phyloP scores from a whole-genome alignment of 208 protist species.

The Trypanosoma theileri region DNA sequence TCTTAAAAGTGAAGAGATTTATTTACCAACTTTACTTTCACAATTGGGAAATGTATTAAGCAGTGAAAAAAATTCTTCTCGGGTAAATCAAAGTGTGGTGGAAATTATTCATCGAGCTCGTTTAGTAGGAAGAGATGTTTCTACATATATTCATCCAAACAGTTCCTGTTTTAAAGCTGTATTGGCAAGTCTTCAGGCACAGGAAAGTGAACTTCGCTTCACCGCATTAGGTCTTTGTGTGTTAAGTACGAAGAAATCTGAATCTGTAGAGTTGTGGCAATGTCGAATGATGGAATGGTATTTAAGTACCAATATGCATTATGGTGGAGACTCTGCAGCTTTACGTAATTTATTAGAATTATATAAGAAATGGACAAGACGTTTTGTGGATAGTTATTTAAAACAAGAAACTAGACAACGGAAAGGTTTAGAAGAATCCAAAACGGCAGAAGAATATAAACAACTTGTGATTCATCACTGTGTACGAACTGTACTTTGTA shows the following conservation, averaged over 20 bases:
- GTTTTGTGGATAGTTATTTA: slow-evolving; percentile 47
- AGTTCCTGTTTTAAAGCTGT: slow-evolving; percentile 41
- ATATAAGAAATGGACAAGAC: slow-evolving; percentile 70
- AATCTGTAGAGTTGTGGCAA: slow-evolving; percentile 64
- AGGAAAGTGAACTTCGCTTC: slow-evolving; percentile 66
- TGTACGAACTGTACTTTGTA: slow-evolving; percentile 30
- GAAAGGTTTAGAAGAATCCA: slow-evolving; percentile 9
- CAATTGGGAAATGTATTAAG: neutral
- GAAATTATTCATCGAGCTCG: slow-evolving; percentile 70
- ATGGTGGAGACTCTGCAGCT: slow-evolving; percentile 76
- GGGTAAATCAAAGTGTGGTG: slow-evolving; percentile 68
- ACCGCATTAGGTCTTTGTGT: slow-evolving; percentile 68
- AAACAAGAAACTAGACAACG: slow-evolving; percentile 23
- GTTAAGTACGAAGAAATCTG: slow-evolving; percentile 51
- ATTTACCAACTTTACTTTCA: slow-evolving; percentile 13
- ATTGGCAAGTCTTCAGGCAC: slow-evolving; percentile 40
- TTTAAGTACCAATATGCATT: slow-evolving; percentile 74
- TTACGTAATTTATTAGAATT: slow-evolving; percentile 61
- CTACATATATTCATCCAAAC: slow-evolving; percentile 42
- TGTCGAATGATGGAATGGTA: slow-evolving; percentile 74
- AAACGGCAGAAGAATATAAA: slow-evolving; percentile 23
- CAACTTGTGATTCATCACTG: slow-evolving; percentile 42
- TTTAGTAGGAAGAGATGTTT: slow-evolving; percentile 58
- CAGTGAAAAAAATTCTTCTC: slow-evolving; percentile 6
- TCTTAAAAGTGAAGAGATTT: slow-evolving; percentile 35